Evolutionary conservation across 108 stramenopile genomes (phyloP).

Genomic region (Asterionellopsis glacialis): DNA sequence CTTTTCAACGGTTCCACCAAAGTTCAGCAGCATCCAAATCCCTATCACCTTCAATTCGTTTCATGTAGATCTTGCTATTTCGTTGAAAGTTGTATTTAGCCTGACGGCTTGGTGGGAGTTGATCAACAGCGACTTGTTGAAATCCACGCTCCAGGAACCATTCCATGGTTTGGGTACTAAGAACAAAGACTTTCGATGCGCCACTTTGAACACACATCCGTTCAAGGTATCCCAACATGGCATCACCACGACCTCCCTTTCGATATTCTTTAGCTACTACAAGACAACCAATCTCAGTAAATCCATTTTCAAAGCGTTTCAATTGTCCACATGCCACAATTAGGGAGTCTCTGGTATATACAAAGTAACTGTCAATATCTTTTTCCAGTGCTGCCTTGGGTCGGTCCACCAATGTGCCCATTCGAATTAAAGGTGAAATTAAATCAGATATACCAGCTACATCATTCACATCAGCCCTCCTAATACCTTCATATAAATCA

Average conservation of each 20-base stretch:
- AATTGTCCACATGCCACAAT: conserved; percentile 88
- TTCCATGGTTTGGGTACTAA: conserved; percentile 95
- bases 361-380: conserved; percentile 81
- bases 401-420: conserved; percentile 80
- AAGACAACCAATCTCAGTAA: conserved; percentile 92
- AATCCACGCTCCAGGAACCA: conserved; percentile 96
- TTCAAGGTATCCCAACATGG: conserved; percentile 94
- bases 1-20: conserved; percentile 76
- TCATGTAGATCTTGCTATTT: conserved; percentile 87
- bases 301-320: conserved; percentile 74
- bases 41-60: conserved; percentile 64
- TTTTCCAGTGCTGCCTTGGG: conserved; percentile 72
- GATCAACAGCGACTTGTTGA: conserved; percentile 56
- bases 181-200: conserved; percentile 77
- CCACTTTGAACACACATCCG: conserved; percentile 73
- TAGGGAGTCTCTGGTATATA: conserved; percentile 83
- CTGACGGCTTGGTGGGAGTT: conserved; percentile 71
- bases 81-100: conserved; percentile 69
- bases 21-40: conserved; percentile 85
- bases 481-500: conserved; percentile 95
- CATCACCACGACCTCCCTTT: conserved; percentile 86
- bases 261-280: conserved; percentile 88
- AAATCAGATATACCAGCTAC: conserved; percentile 83
- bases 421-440: conserved; percentile 79
- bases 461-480: conserved; percentile 78